Evolutionary conservation across 1,284 basidiomycete species (phyloP).

Genomic region (Mrakiaceae sp.): DNA sequence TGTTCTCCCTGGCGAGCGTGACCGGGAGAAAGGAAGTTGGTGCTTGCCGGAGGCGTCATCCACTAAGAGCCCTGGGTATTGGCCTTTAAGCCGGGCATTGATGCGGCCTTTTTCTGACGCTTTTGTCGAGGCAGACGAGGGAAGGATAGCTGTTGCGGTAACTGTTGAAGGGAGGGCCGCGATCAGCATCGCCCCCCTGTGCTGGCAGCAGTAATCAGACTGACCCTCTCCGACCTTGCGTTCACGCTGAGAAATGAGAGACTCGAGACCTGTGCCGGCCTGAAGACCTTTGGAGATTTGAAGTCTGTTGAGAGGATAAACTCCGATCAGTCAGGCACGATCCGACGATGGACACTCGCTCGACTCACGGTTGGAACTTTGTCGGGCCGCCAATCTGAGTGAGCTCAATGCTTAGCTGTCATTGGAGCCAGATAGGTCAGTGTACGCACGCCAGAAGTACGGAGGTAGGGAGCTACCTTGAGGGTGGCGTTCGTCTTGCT

Average conservation of each 20-base stretch:
- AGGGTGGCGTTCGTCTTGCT: slow-evolving; percentile 18
- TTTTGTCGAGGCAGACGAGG: too few species aligned
- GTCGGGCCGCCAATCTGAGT: slow-evolving; percentile 48
- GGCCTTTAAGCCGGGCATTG: too few species aligned
- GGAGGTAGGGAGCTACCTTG: slow-evolving; percentile 34
- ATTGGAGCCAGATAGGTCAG: not conserved
- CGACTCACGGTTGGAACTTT: slow-evolving; percentile 42
- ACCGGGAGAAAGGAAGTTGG: too few species aligned
- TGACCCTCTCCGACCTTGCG: too few species aligned
- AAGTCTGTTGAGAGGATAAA: slow-evolving; percentile 29
- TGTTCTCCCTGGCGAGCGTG: too few species aligned
- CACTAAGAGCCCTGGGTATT: too few species aligned
- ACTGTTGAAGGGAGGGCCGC: too few species aligned
- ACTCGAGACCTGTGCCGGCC: slow-evolving; percentile 22
- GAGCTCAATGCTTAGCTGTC: slow-evolving; percentile 50
- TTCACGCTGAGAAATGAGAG: not conserved
- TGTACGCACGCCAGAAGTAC: not conserved
- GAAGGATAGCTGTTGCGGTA: too few species aligned
- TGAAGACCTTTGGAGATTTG: slow-evolving; percentile 56
- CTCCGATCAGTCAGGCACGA: not conserved
- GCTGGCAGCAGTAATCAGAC: too few species aligned
- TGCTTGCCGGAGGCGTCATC: too few species aligned
- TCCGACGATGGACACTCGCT: not conserved
- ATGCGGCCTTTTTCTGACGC: too few species aligned
- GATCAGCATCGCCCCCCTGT: too few species aligned